Base-by-base conservation (phyloP, 2,329 filamentous ascomycete genomes). In the Ciborinia camelliae region DNA sequence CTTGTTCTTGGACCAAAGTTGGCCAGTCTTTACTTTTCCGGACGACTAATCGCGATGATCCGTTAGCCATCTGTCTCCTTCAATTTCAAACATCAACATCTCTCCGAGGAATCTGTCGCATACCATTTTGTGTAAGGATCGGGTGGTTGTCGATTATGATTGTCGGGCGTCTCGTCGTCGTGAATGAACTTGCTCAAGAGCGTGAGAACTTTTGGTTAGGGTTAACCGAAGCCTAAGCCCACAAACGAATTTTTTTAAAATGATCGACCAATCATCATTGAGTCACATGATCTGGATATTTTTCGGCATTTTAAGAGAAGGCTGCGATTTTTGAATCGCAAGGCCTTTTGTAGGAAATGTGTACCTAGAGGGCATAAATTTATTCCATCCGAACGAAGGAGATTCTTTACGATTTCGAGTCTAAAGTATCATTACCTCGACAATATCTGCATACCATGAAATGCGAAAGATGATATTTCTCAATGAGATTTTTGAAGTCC, bases 1-100 rank as follows among this genome's bases (percentile, higher is more conserved):
- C 90, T 98, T 98, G 90, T 87, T 93, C 92, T 99, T 99, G 85
- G 87, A 88, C 95, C 95, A 98, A 82, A 99, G 92, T 84, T 91
- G 87, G 84, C 87, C 87, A 81, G 94, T 89, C 90, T 97, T 98
- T 83, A 99, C 92, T 87, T 88, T 89, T 76, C 78, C 76, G 76
- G 80, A 79, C 79, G 82, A 84, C 81, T 86, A 59, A 77, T 75
- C 78, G 68, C 78, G 76, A 77, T 72, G 63, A 72, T 73, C 74
- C 71, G 73, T 70, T 68, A 67, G 62, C 67, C 59, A 65, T 61
- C 50, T 60, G 63, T 61, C 28, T 48, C 64, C 45, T 45, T 55
- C 14, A 53, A 63, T 55, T 37, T 59, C 6, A 43, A 28, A n/a
- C 14, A 15, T 28, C 47, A 30, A 26, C 26, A n/a, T 61, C 26